Evolutionary conservation across 2,329 filamentous ascomycete genomes (phyloP).

Genomic region (Diplodia corticola): DNA sequence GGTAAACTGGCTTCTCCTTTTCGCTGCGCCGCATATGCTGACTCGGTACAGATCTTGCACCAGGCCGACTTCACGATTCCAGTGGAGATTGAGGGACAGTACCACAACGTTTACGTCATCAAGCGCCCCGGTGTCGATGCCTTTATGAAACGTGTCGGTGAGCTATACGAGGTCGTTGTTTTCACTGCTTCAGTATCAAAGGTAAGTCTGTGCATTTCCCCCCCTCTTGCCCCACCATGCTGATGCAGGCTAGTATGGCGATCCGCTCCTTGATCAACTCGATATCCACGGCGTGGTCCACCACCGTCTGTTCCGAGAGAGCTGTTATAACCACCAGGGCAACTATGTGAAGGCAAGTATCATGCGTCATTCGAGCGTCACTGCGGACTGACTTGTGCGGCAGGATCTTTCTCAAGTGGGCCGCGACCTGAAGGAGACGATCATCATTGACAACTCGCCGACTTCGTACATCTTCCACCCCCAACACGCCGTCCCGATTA

Average conservation of each 20-base stretch:
- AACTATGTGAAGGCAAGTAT: constrained; percentile 84
- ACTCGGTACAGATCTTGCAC: constrained; percentile 74
- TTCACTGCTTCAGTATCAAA: constrained; percentile 99
- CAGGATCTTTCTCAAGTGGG: constrained; percentile 93
- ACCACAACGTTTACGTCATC: constrained; percentile 99
- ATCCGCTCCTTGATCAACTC: constrained; percentile 91
- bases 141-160: constrained; percentile 98
- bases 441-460: constrained; percentile 99
- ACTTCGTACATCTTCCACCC: constrained; percentile 99
- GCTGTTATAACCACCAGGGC: constrained; percentile 98
- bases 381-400: neutral
- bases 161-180: constrained; percentile 97
- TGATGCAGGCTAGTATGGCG: constrained; percentile 69
- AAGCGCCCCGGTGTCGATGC: constrained; percentile 98
- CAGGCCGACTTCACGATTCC: constrained; percentile 99
- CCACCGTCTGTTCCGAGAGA: constrained; percentile 94
- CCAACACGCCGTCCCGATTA: constrained; percentile 97
- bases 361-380: too few species aligned
- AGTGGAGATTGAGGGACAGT: constrained; percentile 97
- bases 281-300: constrained; percentile 98
- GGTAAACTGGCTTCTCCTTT: constrained; percentile 53
- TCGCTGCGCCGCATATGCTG: neutral
- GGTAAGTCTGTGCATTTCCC: constrained; percentile 51
- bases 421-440: constrained; percentile 92
- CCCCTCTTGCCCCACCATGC: constrained; percentile 2